Evolutionary conservation across 352 stramenopile genomes (phyloP), one percentile per base, ranked within the genome.

Genomic region (Phytophthora colocasiae): DNA sequence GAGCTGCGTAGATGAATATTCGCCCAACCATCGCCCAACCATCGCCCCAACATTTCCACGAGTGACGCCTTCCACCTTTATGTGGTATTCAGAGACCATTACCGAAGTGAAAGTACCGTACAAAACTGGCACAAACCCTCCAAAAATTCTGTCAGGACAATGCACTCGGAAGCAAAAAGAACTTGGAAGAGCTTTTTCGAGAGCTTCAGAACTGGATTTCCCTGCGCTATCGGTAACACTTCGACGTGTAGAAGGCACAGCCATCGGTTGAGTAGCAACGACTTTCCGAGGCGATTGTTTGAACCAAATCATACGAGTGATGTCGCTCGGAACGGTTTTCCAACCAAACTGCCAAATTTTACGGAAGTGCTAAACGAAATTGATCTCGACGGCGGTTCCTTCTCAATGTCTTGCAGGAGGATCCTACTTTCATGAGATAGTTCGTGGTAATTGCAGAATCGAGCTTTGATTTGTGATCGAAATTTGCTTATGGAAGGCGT

Each of bases 81-180:
- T 14, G 6, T 17, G 36, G 3, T 41, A 41, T 12, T 12, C 14
- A 40, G 14, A 40, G 34, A 40, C 15, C 15, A 41, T 41, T 15
- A 41, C 6, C 15, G 17, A 41, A 41, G 17, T 8, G 36, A 41
- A 41, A 41, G 36, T 41, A 5, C 36, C 6, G 11, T 41, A 19
- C 12, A 41, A 5, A 14, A 19, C 15, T 17, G 12, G 10, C 9
- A 19, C 36, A 41, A 41, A 41, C 0, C 48, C 47, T 83, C 68
- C 19, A 69, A 44, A 53, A 80, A 83, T 63, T 80, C 71, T 17
- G 76, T 58, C 0, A 83, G 56, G 8, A 69, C 51, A 11, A 75
- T 47, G 38, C 68, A 78, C 46, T 80, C 75, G 39, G 61, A 62
- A 6, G 68, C 69, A 29, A 76, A 83, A 3, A 76, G 31, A 0